phyloP scores from a whole-genome alignment of 257 asterid genomes.

The Solanum appendiculatum region DNA sequence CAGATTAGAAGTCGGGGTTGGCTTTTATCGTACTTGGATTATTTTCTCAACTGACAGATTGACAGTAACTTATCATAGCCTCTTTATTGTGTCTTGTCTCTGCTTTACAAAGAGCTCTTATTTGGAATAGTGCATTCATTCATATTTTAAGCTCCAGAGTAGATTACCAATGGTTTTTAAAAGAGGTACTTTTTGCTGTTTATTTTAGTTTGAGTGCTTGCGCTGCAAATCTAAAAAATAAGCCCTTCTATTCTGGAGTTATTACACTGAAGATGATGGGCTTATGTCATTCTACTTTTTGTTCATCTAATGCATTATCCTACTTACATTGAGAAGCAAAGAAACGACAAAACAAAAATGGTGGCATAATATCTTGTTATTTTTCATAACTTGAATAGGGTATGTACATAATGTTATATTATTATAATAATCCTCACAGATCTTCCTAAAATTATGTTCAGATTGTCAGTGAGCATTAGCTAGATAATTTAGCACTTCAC shows the following conservation, averaged over 20 bases:
- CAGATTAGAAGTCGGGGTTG: not conserved
- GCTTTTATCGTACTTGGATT: not conserved
- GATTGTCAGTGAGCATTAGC: not conserved
- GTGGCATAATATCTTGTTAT: not conserved
- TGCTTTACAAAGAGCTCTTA: not conserved
- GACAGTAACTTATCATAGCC: not conserved
- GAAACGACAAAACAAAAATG: not conserved
- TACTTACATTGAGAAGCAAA: not conserved
- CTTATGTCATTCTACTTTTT: not conserved
- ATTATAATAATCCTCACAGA: not conserved
- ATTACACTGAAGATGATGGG: not conserved
- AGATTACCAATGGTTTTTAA: not conserved
- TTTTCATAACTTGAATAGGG: not conserved
- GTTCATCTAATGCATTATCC: not conserved
- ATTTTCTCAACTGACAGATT: not conserved
- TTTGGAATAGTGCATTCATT: not conserved
- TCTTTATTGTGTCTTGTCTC: not conserved
- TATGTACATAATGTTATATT: not conserved
- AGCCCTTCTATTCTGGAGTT: not conserved
- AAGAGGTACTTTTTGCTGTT: not conserved
- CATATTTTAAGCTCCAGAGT: not conserved
- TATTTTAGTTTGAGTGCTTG: not conserved
- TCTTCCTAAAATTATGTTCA: not conserved
- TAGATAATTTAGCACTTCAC: not conserved
- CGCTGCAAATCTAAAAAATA: not conserved